These are phyloP conservation scores for Delonix regia DNA, from an alignment of 306 rosid genomes.

Conservation along the genomic window DNA sequence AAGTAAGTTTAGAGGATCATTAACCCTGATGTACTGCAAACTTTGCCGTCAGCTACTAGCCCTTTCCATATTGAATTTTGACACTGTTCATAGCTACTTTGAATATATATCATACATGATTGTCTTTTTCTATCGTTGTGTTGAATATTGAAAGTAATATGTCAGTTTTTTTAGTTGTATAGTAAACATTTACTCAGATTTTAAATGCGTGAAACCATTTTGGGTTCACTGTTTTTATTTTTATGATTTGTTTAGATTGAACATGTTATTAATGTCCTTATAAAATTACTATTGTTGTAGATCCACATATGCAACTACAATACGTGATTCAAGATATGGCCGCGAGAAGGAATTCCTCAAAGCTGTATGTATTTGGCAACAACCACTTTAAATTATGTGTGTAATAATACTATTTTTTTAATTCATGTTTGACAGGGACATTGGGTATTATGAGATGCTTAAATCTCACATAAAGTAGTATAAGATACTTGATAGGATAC, in stretches of 20 bases:
- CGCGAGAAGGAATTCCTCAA: constrained; percentile 94
- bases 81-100: constrained; percentile 15
- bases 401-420: constrained; percentile 1
- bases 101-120: neutral
- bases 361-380: constrained; percentile 63
- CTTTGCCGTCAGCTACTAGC: no score
- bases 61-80: neutral
- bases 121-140: neutral
- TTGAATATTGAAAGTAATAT: constrained; percentile 1
- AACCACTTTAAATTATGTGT: constrained; percentile 11
- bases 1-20: no score
- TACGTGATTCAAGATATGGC: constrained; percentile 81
- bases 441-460: no score
- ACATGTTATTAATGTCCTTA: neutral
- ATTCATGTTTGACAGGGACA: no score
- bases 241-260: constrained; percentile 16
- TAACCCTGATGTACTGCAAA: no score
- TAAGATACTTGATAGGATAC: no score
- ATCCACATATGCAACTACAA: constrained; percentile 93
- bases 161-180: neutral
- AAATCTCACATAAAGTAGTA: no score
- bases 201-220: constrained; percentile 14
- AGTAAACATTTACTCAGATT: constrained; percentile 12
- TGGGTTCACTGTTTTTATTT: constrained; percentile 16
- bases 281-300: constrained; percentile 46